Percentiles rank a stretch among this genome's conserved stretches.
Conservation (phyloP, 2,329 filamentous ascomycete species). For the Colletotrichum tanaceti region DNA sequence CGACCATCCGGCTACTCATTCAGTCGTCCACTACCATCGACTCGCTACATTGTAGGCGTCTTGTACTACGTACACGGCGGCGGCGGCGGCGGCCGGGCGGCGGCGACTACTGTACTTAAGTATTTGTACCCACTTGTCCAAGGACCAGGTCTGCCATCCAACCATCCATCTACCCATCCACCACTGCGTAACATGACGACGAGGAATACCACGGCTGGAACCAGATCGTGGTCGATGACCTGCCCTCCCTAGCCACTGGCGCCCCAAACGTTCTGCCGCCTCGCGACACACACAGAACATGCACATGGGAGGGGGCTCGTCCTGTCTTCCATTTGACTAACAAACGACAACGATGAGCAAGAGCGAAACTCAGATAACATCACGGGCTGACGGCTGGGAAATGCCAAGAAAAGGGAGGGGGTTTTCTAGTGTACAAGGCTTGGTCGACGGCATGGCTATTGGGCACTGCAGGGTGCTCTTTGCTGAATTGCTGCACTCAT, state of each 20-base stretch:
- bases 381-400: slow-evolving; percentile 15
- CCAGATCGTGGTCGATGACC: slow-evolving; percentile 12
- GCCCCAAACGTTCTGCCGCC: slow-evolving; percentile 13
- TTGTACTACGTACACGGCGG: neutral
- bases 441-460: slow-evolving; percentile 14
- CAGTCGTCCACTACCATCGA: too few relatives aligned
- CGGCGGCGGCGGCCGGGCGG: slow-evolving; percentile 9
- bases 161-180: neutral
- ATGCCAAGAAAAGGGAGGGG: neutral
- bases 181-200: slow-evolving; percentile 27
- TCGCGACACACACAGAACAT: slow-evolving; percentile 33
- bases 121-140: slow-evolving; percentile 5
- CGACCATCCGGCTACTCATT: neutral
- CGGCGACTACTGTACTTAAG: slow-evolving; percentile 17
- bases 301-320: slow-evolving; percentile 34
- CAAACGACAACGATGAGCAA: slow-evolving; percentile 1
- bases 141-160: slow-evolving; percentile 15
- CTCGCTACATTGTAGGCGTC: too few relatives aligned
- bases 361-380: slow-evolving; percentile 13
- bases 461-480: slow-evolving; percentile 5
- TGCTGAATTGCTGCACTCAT: slow-evolving; percentile 13
- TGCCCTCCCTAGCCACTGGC: slow-evolving; percentile 19
- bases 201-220: neutral
- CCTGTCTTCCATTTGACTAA: slow-evolving; percentile 24
- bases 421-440: too few relatives aligned